Evolutionary conservation across 805 yeast species (phyloP).

Genomic region (Grigorovia transvaalensis): DNA sequence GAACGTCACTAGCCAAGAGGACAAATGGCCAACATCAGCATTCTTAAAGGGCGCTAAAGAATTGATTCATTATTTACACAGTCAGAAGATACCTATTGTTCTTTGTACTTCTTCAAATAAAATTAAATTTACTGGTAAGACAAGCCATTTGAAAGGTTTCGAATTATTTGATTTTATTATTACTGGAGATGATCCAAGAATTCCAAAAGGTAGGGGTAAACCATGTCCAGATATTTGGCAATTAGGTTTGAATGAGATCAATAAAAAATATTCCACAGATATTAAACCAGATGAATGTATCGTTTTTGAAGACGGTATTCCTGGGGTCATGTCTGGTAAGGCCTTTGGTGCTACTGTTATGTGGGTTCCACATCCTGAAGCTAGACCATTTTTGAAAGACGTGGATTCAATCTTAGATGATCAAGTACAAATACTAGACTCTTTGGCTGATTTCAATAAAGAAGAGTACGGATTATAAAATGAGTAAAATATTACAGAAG

Average conservation of each 20-base stretch:
- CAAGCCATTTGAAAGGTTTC: slow-evolving; percentile 57
- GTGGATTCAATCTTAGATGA: slow-evolving; percentile 42
- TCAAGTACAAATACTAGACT: slow-evolving; percentile 45
- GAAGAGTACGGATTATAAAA: slow-evolving; percentile 35
- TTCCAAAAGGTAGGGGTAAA: slow-evolving; percentile 81
- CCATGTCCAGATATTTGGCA: slow-evolving; percentile 93
- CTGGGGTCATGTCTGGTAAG: slow-evolving; percentile 79
- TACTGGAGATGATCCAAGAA: slow-evolving; percentile 80
- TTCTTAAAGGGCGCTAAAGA: slow-evolving; percentile 83
- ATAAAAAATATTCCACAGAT: slow-evolving; percentile 37
- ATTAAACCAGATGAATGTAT: slow-evolving; percentile 71
- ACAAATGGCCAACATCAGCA: slow-evolving; percentile 50
- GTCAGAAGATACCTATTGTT: slow-evolving; percentile 62
- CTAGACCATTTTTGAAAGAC: slow-evolving; percentile 45
- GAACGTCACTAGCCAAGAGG: slow-evolving; percentile 41
- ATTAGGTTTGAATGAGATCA: slow-evolving; percentile 62
- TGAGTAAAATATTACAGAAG: too few species aligned
- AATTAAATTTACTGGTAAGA: slow-evolving; percentile 57
- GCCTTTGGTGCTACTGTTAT: slow-evolving; percentile 79
- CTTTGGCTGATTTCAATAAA: slow-evolving; percentile 45
- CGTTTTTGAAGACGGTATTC: slow-evolving; percentile 90
- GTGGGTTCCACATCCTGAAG: slow-evolving; percentile 88
- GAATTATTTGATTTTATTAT: slow-evolving; percentile 60
- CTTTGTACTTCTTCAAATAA: slow-evolving; percentile 77
- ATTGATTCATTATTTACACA: slow-evolving; percentile 44